Percentiles rank a stretch among this genome's conserved stretches.
Conservation (phyloP, 1,284 basidiomycete species). For the Exsudoporus floridanus region DNA sequence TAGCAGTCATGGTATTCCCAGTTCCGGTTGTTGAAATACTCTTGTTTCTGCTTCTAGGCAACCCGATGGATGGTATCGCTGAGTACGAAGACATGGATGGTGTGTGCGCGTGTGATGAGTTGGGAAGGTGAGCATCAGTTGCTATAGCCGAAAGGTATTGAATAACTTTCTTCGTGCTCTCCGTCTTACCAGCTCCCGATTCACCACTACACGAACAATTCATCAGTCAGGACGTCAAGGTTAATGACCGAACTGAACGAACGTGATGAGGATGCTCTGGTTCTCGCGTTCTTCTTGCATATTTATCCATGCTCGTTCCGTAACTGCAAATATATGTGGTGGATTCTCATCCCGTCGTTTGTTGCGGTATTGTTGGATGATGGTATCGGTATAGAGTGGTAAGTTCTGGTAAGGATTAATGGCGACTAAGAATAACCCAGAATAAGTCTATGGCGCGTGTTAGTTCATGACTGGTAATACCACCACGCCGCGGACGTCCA, state of each 20-base stretch:
- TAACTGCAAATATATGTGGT: slow-evolving; percentile 97
- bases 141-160: slow-evolving; percentile 99
- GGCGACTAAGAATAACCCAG: slow-evolving; percentile 95
- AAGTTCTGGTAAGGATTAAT: slow-evolving; percentile 96
- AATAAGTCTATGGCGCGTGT: slow-evolving; percentile 74
- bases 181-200: slow-evolving; percentile 98
- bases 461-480: slow-evolving; percentile 5
- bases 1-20: slow-evolving; percentile 51
- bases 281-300: slow-evolving; percentile 98
- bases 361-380: slow-evolving; percentile 90
- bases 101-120: slow-evolving; percentile 60
- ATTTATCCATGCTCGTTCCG: slow-evolving; percentile 97
- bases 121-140: slow-evolving; percentile 68
- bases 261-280: slow-evolving; percentile 98
- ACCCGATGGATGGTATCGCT: slow-evolving; percentile 55
- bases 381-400: slow-evolving; percentile 91
- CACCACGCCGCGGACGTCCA: slow-evolving; percentile 1
- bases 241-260: slow-evolving; percentile 35
- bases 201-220: slow-evolving; percentile 67
- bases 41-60: slow-evolving; percentile 54
- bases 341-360: slow-evolving; percentile 93
- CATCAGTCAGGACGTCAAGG: background rate
- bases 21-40: slow-evolving; percentile 47
- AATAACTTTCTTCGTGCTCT: slow-evolving; percentile 99
- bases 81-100: slow-evolving; percentile 49